Base-by-base conservation (phyloP, 257 asterid genomes). In the Paraleonurus japonicus region DNA sequence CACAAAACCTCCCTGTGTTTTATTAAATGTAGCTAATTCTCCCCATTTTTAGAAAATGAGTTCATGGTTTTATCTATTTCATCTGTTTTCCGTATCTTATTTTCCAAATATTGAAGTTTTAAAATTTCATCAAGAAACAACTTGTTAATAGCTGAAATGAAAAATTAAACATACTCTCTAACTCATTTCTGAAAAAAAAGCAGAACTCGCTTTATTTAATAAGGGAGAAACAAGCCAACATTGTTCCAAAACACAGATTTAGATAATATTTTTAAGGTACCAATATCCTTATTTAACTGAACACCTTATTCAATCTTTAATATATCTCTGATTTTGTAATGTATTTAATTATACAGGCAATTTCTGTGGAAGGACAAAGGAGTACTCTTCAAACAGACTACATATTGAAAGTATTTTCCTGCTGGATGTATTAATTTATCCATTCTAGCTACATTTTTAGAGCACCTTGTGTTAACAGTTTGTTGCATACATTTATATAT, bases 201-300 rank as follows among this genome's bases (percentile, higher is more conserved):
- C 0, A 7, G 41, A 7, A 33, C 2, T 33, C 8, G 41, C 1
- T 33, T 33, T 33, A 33, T 6, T 33, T 33, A 33, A 33, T 33
- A 33, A 33, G n/a, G n/a, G n/a, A n/a, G n/a, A n/a, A n/a, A n/a
- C n/a, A n/a, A 55, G 89, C 86, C 45, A 89, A 86, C 63, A 75
- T 89, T 60, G 80, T 82, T 71, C 96, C 95, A n/a, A 95, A 89
- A 78, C 90, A n/a, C 88, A 41, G 87, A 84, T 60, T 75, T 87
- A 45, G 96, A 89, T 75, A 81, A n/a, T n/a, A n/a, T n/a, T n/a
- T n/a, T n/a, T n/a, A 89, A 89, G 96, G 96, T 83, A 72, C 10
- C 35, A 5, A 47, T 47, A 16, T 5, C n/a, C 54, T 45, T 45
- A 15, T 45, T 45, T 47, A 47, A 47, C 20, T n/a, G 10, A n/a